Conservation (phyloP, 768 basidiomycete genomes). For the Saitozyma podzolica region DNA sequence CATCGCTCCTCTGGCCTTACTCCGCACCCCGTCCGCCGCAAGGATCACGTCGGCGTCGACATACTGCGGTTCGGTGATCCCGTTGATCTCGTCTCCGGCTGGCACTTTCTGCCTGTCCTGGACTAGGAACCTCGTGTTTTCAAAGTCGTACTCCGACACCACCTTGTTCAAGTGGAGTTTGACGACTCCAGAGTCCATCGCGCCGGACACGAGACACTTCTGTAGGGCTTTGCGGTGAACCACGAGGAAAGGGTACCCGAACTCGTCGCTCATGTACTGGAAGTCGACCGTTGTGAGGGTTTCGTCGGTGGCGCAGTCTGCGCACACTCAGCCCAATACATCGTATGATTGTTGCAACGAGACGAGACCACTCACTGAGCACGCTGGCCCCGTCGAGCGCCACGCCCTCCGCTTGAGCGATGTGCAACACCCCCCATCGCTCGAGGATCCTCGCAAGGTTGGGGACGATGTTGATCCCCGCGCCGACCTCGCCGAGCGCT, state of each 20-base stretch:
- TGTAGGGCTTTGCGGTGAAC: constrained; percentile 53
- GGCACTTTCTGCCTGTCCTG: background rate
- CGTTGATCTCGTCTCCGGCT: background rate
- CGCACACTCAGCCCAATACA: too few relatives aligned
- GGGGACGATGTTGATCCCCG: constrained; percentile 54
- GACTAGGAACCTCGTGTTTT: constrained; percentile 30
- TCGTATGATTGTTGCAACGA: background rate
- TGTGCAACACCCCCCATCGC: constrained; percentile 46
- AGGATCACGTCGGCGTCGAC: constrained; percentile 53
- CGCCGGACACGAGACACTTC: constrained; percentile 47
- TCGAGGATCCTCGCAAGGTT: constrained; percentile 52
- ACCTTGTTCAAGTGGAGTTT: constrained; percentile 45
- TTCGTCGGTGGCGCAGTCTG: constrained; percentile 47
- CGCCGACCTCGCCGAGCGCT: constrained; percentile 52
- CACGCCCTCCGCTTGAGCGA: constrained; percentile 46
- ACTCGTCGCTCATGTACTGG: constrained; percentile 45
- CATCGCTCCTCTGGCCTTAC: constrained; percentile 49
- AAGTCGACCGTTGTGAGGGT: constrained; percentile 49
- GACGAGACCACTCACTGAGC: constrained; percentile 33
- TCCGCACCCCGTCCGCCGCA: constrained; percentile 55
- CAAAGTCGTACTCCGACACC: constrained; percentile 47
- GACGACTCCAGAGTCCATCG: constrained; percentile 40
- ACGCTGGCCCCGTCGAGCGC: constrained; percentile 46
- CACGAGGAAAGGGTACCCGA: constrained; percentile 48
- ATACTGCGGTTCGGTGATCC: constrained; percentile 17